phyloP scores from a whole-genome alignment of 768 basidiomycete genomes.

The Amanita jacksonii region DNA sequence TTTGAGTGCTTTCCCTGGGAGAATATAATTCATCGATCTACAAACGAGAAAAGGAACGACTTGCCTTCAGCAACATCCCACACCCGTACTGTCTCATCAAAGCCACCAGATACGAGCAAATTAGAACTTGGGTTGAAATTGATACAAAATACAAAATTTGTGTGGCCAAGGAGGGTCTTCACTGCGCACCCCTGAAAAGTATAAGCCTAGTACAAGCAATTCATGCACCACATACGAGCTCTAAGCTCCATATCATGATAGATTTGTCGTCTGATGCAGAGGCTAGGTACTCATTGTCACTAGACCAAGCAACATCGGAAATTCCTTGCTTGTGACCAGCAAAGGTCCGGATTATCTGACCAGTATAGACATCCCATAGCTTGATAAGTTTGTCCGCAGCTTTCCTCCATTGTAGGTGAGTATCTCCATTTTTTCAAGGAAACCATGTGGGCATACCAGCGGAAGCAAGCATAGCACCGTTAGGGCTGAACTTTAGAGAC shows the following conservation, averaged over 20 bases:
- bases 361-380: constrained; percentile 67
- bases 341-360: constrained; percentile 64
- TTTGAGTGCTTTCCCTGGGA: constrained; percentile 73
- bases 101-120: constrained; percentile 86
- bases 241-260: constrained; percentile 76
- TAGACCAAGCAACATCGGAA: constrained; percentile 86
- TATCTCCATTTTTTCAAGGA: constrained; percentile 9
- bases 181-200: constrained; percentile 41
- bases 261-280: constrained; percentile 93
- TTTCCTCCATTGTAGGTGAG: constrained; percentile 34
- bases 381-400: constrained; percentile 80
- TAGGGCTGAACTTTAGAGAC: constrained; percentile 80
- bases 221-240: constrained; percentile 32
- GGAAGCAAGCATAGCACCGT: constrained; percentile 76
- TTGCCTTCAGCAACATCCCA: constrained; percentile 94
- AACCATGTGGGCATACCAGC: constrained; percentile 47
- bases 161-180: constrained; percentile 74
- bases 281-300: constrained; percentile 73
- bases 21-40: background rate
- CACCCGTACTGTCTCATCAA: constrained; percentile 92
- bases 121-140: constrained; percentile 89
- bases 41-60: background rate
- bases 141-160: constrained; percentile 90
- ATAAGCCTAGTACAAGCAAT: constrained; percentile 9
- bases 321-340: constrained; percentile 75